Conservation (phyloP, 495 filamentous ascomycete genomes). For the Stereocaulon alpinum region DNA sequence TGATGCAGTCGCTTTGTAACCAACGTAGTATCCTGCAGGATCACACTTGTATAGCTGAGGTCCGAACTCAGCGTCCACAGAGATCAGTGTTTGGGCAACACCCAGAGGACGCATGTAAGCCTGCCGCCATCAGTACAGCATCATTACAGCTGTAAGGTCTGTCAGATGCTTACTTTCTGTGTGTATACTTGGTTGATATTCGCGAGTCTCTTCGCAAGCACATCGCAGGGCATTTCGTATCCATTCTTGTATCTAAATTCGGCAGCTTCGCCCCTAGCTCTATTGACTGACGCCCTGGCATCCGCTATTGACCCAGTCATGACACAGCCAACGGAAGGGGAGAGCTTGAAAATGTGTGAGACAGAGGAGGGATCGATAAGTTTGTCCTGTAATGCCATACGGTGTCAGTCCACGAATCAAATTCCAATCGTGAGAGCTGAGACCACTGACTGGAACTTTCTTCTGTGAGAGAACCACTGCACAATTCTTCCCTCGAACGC, state of each 20-base stretch:
- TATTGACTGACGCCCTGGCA: slow-evolving; percentile 80
- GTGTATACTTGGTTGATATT: slow-evolving; percentile 99
- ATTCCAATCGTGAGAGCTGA: neutral
- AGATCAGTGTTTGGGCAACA: slow-evolving; percentile 88
- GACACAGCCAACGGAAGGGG: slow-evolving; percentile 90
- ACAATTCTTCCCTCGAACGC: slow-evolving; percentile 90
- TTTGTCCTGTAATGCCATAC: slow-evolving; percentile 60
- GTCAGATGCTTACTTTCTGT: slow-evolving; percentile 58
- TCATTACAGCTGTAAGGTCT: slow-evolving; percentile 10
- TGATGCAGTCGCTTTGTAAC: slow-evolving; percentile 95
- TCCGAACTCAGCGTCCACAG: slow-evolving; percentile 81
- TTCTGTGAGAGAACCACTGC: slow-evolving; percentile 97
- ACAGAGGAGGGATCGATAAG: slow-evolving; percentile 96
- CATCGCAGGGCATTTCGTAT: slow-evolving; percentile 99
- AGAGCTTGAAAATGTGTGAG: slow-evolving; percentile 93
- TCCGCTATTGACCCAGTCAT: slow-evolving; percentile 99
- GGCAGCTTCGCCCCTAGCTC: slow-evolving; percentile 89
- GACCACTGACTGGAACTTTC: slow-evolving; percentile 83
- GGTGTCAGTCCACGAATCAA: neutral
- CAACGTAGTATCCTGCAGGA: slow-evolving; percentile 92
- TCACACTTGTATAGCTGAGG: slow-evolving; percentile 99
- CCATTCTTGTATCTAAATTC: slow-evolving; percentile 97
- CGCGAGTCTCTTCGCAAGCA: slow-evolving; percentile 86
- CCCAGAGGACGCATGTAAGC: slow-evolving; percentile 97
- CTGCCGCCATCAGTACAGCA: slow-evolving; percentile 35